Percentiles rank a stretch among this genome's conserved stretches.
These are phyloP conservation scores for Colletotrichum scovillei DNA, from an alignment of 2,329 filamentous ascomycete species.

Conservation along the genomic window DNA sequence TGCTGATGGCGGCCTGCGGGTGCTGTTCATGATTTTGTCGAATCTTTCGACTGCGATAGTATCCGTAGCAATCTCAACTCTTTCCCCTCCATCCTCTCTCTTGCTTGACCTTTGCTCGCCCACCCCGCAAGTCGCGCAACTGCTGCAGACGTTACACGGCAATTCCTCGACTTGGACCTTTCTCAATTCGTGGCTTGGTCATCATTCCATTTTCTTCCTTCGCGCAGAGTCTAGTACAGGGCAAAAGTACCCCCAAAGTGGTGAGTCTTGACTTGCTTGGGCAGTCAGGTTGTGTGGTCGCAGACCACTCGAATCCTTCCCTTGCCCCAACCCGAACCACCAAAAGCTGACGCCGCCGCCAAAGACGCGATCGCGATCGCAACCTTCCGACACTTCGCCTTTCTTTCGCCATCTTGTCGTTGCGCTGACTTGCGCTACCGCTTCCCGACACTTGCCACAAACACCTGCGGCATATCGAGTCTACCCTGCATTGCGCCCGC, in stretches of 20 bases:
- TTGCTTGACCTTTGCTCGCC: not conserved
- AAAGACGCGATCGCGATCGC: constrained; percentile 13
- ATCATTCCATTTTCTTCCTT: constrained; percentile 12
- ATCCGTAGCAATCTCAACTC: constrained; percentile 7
- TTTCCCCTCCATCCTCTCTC: constrained; percentile 5
- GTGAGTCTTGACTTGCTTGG: constrained; percentile 29
- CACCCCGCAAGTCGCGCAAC: not conserved
- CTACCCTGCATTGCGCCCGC: constrained; percentile 12
- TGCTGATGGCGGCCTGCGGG: constrained; percentile 15
- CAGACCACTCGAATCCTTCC: constrained; percentile 22
- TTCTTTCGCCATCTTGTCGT: constrained; percentile 1
- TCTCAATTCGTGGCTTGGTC: constrained; percentile 17
- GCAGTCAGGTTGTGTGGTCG: not conserved
- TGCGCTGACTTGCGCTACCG: constrained; percentile 15
- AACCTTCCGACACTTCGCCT: constrained; percentile 18
- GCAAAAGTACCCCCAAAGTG: constrained; percentile 18
- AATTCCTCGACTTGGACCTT: not conserved
- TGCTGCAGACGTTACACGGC: constrained; percentile 10
- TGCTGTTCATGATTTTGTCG: constrained; percentile 30
- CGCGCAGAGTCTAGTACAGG: constrained; percentile 4
- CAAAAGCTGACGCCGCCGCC: constrained; percentile 28
- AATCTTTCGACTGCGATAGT: constrained; percentile 11
- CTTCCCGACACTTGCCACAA: constrained; percentile 18
- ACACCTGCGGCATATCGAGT: constrained; percentile 10
- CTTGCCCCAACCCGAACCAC: constrained; percentile 2